Percentiles rank a stretch among this genome's conserved stretches.
These are phyloP conservation scores for Phycomyces nitens DNA, from an alignment of 192 early-diverging fungal species.

Conservation along the genomic window DNA sequence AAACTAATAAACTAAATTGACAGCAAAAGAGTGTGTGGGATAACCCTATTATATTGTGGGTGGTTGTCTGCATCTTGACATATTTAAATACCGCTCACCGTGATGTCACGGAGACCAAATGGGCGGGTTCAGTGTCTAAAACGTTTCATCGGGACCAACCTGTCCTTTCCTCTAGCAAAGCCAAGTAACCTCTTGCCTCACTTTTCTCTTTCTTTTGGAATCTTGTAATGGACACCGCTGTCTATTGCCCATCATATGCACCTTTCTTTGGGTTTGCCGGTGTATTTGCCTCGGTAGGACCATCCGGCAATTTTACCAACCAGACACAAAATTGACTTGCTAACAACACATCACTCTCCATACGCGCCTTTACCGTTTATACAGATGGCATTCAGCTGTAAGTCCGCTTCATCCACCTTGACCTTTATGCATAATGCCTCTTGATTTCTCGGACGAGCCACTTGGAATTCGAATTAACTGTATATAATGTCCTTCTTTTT, in stretches of 20 bases:
- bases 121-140: not conserved
- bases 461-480: not conserved
- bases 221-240: constrained; percentile 4
- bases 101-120: not conserved
- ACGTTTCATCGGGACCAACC: not conserved
- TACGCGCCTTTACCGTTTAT: not conserved
- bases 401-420: not conserved
- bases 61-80: no score
- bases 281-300: constrained; percentile 87
- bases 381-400: constrained; percentile 33
- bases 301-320: constrained; percentile 57
- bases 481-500: not conserved
- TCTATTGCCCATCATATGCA: constrained; percentile 79
- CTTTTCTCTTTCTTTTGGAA: not conserved
- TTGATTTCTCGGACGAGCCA: not conserved
- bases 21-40: no score
- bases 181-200: not conserved
- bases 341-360: not conserved
- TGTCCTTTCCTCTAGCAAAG: no score
- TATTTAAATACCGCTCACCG: no score
- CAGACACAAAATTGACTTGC: constrained; percentile 1
- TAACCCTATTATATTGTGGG: no score
- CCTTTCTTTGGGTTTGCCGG: constrained; percentile 96
- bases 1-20: no score
- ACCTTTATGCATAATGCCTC: not conserved